Evolutionary conservation across 352 stramenopile species (phyloP).

Genomic region (Globisporangium emineosum): DNA sequence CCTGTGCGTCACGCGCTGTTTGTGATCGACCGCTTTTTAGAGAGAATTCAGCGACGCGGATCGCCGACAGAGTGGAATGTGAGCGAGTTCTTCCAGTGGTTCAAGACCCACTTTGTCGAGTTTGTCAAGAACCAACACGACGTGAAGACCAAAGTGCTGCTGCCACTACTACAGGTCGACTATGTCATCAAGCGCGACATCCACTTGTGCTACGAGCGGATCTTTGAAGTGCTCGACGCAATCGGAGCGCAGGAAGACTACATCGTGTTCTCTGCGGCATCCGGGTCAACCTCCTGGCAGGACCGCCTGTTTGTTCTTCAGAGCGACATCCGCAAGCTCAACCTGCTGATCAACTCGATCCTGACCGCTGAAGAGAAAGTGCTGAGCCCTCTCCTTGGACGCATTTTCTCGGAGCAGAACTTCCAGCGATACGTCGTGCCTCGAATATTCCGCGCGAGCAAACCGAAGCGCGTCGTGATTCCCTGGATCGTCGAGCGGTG

Average conservation of each 20-base stretch:
- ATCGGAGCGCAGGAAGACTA: conserved; percentile 55
- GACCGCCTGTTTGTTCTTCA: conserved; percentile 45
- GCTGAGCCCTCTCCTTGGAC: conserved; percentile 51
- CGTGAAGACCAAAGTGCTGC: conserved; percentile 59
- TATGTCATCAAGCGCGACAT: conserved; percentile 64
- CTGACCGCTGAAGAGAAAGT: conserved; percentile 65
- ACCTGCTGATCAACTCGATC: conserved; percentile 60
- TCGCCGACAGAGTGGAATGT: conserved; percentile 51
- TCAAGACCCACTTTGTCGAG: conserved; percentile 78
- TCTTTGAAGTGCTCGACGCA: conserved; percentile 56
- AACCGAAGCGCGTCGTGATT: conserved; percentile 67
- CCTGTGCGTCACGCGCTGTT: conserved; percentile 77
- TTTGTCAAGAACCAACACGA: conserved; percentile 73
- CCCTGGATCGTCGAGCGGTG: conserved; percentile 81
- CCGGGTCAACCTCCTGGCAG: conserved; percentile 45
- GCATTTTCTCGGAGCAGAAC: conserved; percentile 66
- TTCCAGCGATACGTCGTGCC: conserved; percentile 80
- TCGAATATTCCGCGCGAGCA: conserved; percentile 58
- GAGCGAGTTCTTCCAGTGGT: conserved; percentile 75
- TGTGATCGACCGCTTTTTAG: conserved; percentile 80
- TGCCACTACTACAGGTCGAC: conserved; percentile 64
- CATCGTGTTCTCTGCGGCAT: conserved; percentile 45
- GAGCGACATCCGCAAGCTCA: conserved; percentile 71
- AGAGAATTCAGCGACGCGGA: conserved; percentile 45
- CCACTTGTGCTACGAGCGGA: conserved; percentile 52